Conservation (phyloP, 371 early-diverging fungal species). For the Mucor piriformis region DNA sequence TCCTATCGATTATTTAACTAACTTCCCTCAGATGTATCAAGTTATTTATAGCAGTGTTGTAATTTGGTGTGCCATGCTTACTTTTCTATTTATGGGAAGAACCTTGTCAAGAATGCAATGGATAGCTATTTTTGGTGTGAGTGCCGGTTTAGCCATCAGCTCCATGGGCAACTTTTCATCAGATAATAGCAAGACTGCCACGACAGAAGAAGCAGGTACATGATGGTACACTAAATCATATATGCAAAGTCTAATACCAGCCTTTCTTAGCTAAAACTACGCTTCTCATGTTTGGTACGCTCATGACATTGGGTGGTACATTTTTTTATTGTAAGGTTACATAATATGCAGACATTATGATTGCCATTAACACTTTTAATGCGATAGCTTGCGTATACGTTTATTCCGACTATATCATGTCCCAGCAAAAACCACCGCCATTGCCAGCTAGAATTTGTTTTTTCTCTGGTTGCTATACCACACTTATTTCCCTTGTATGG, state of each 20-base stretch:
- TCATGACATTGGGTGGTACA: conserved; percentile 61
- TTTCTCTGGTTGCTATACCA: conserved; percentile 57
- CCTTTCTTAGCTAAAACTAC: conserved; percentile 7
- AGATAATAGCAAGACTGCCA: conserved; percentile 13
- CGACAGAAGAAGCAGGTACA: neutral
- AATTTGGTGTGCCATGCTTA: conserved; percentile 78
- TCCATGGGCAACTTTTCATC: conserved; percentile 39
- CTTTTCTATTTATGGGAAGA: conserved; percentile 61
- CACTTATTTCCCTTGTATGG: conserved; percentile 45
- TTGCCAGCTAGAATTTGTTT: conserved; percentile 54
- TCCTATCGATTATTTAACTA: neutral
- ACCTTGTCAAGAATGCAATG: conserved; percentile 63
- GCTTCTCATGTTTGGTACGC: conserved; percentile 50
- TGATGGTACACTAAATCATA: neutral
- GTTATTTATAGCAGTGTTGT: conserved; percentile 77
- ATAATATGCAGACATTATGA: neutral
- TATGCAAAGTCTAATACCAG: neutral
- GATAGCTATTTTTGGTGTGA: conserved; percentile 68
- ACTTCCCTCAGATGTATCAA: conserved; percentile 64
- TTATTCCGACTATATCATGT: conserved; percentile 57
- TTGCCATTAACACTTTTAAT: neutral
- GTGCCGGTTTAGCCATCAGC: conserved; percentile 69
- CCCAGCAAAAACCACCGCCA: conserved; percentile 47
- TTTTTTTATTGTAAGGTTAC: conserved; percentile 52
- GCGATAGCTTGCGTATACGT: conserved; percentile 53